These are phyloP conservation scores for Psilocybe cubensis DNA, from an alignment of 768 basidiomycete species.

Conservation along the genomic window DNA sequence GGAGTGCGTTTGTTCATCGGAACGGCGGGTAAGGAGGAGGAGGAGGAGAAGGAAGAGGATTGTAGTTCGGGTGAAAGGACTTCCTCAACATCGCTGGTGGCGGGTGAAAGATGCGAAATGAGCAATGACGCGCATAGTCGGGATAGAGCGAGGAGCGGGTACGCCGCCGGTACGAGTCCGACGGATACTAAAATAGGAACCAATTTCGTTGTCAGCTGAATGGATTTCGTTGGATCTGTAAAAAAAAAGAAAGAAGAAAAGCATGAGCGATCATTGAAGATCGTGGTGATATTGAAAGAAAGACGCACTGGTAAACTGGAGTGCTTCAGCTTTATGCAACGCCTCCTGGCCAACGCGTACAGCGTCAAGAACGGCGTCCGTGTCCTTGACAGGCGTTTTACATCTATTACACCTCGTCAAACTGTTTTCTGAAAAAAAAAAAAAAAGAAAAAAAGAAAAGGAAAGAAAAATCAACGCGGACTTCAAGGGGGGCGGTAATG, in stretches of 20 bases:
- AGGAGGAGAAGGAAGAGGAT: no score
- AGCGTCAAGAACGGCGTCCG: slow-evolving; percentile 63
- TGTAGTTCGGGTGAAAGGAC: slow-evolving; percentile 28
- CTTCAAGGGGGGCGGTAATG: neutral
- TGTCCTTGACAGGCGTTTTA: slow-evolving; percentile 46
- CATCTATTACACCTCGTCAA: slow-evolving; percentile 60
- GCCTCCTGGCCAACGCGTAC: slow-evolving; percentile 74
- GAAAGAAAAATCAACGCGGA: no score
- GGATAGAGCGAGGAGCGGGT: slow-evolving; percentile 77
- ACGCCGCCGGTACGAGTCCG: slow-evolving; percentile 63
- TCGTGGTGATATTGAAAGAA: neutral
- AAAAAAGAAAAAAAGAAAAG: neutral
- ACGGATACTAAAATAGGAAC: slow-evolving; percentile 65
- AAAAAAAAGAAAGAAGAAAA: slow-evolving; percentile 1
- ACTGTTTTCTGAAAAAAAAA: slow-evolving; percentile 42
- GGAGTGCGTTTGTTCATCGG: slow-evolving; percentile 2
- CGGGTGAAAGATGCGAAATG: slow-evolving; percentile 46
- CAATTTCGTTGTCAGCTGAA: slow-evolving; percentile 64
- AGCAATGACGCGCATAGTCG: slow-evolving; percentile 76
- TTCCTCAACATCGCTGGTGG: slow-evolving; percentile 24
- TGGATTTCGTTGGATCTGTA: slow-evolving; percentile 60
- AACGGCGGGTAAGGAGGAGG: no score
- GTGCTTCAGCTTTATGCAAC: slow-evolving; percentile 66
- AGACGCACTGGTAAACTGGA: slow-evolving; percentile 61
- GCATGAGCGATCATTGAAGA: neutral